Base-by-base conservation (phyloP, 1,284 basidiomycete genomes). In the Earliella scabrosa region DNA sequence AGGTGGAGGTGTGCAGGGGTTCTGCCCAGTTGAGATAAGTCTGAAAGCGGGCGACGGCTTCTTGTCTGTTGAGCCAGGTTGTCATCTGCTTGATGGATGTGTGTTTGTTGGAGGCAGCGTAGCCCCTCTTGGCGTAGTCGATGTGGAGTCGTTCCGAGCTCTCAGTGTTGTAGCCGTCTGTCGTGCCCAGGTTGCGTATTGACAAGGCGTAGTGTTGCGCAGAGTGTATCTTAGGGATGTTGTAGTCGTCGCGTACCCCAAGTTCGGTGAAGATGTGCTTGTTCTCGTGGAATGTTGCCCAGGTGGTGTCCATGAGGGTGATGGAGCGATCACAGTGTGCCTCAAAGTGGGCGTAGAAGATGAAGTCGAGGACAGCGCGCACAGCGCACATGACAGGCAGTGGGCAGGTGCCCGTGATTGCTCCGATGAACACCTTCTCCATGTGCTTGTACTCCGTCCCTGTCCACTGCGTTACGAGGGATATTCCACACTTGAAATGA, bases 201-300 rank as follows among this genome's bases (percentile, higher is more conserved):
- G 58, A 58, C 0, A 20, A 24, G 3, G 49, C 26, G 31, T 70
- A 70, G 50, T 68, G 68, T 0, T 44, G n/a, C 1, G 67, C 54
- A 3, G 59, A 60, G 40, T 73, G 71, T 4, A 72, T 21, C 46
- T 73, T 73, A 1, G 68, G 67, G 3, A 73, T 68, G 41, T 68
- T 66, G 56, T 71, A 70, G 27, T 68, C 52, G 9, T 60, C 32
- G 10, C 66, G 56, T 0, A 63, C 31, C 2, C 61, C 64, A 3
- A 53, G 18, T 1, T 54, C 34, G 10, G 63, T 16, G 52, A 73
- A 73, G 4, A 62, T 54, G 7, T 62, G 1, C 51, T 73, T 73
- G 48, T 62, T 24, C 0, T 26, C 6, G 48, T 73, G 71, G 41
- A 70, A 72, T 0, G 16, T 20, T 5, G 39, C 14, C 48, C 65